Evolutionary conservation across 116 monocot species (phyloP).

Genomic region (Iris pallida): DNA sequence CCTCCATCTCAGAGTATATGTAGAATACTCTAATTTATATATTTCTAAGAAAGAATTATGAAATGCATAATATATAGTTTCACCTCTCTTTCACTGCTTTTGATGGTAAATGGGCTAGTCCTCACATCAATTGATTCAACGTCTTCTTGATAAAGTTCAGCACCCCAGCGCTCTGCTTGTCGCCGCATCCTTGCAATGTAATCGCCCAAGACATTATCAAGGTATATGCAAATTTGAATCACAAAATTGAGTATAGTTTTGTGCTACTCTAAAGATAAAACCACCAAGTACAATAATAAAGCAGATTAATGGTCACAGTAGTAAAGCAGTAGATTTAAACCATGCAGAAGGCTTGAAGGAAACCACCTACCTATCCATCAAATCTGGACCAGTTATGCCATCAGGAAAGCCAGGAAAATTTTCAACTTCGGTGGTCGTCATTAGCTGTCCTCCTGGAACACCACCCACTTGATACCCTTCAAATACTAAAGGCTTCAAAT

Average conservation of each 20-base stretch:
- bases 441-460: slow-evolving; percentile 97
- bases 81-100: slow-evolving; percentile 94
- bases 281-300: slow-evolving; percentile 1
- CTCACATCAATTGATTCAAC: slow-evolving; percentile 84
- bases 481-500: slow-evolving; percentile 91
- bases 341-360: background rate
- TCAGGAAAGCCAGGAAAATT: slow-evolving; percentile 98
- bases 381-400: slow-evolving; percentile 94
- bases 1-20: too few species aligned
- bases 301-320: background rate
- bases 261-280: background rate
- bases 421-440: slow-evolving; percentile 98
- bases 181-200: slow-evolving; percentile 60
- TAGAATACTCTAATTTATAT: background rate
- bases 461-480: slow-evolving; percentile 97
- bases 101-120: slow-evolving; percentile 72
- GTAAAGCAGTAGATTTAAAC: background rate
- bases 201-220: background rate
- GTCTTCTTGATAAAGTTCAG: slow-evolving; percentile 94
- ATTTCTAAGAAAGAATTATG: background rate
- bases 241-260: slow-evolving; percentile 1
- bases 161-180: slow-evolving; percentile 97
- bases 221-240: background rate
- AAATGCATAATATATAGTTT: background rate
- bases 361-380: slow-evolving; percentile 79